Evolutionary conservation across 108 stramenopile genomes (phyloP), one percentile per base, ranked within the genome.

Genomic region (Fragilaria crotonensis): DNA sequence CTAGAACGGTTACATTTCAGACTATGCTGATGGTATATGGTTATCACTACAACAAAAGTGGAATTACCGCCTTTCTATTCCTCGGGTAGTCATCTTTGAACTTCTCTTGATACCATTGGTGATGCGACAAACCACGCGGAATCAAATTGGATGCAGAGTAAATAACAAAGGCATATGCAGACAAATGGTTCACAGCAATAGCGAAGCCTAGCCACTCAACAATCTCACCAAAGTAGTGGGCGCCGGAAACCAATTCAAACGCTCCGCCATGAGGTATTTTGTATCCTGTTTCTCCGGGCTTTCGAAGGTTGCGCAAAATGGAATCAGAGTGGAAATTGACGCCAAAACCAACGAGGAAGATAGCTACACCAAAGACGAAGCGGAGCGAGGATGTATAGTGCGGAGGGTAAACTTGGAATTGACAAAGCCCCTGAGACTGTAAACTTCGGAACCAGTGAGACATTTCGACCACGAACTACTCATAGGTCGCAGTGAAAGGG

Each of bases 121-220:
- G 94, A 67, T 92, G 90, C 17, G 84, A 77, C 33, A 83, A 29
- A 0, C 74, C 89, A 9, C 95, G 68, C 1, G 93, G 95, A n/a
- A 84, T 74, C 30, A 94, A 51, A 74, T 96, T 96, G 53, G 71
- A 55, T 9, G 73, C 48, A 27, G 90, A 93, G 61, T 75, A 94
- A 19, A 85, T 23, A 2, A 81, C 59, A 63, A 95, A 94, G 20
- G 80, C 76, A 28, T 63, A 49, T 1, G 60, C 62, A 23, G 83
- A 59, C 27, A 71, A 48, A 1, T 72, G 71, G 53, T 50, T 66
- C 68, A 28, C 33, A 21, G 85, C 86, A 25, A 87, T 66, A 11
- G 71, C 75, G 72, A 69, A 94, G 22, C 94, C 94, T 36, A 72
- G 64, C 94, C 92, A 95, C 73, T 93, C 94, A 19, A 95, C 14